A percentile compares a stretch with the other conserved stretches of the same genome.
phyloP scores from a whole-genome alignment of 768 basidiomycete genomes.

The Tulasnella sp. region DNA sequence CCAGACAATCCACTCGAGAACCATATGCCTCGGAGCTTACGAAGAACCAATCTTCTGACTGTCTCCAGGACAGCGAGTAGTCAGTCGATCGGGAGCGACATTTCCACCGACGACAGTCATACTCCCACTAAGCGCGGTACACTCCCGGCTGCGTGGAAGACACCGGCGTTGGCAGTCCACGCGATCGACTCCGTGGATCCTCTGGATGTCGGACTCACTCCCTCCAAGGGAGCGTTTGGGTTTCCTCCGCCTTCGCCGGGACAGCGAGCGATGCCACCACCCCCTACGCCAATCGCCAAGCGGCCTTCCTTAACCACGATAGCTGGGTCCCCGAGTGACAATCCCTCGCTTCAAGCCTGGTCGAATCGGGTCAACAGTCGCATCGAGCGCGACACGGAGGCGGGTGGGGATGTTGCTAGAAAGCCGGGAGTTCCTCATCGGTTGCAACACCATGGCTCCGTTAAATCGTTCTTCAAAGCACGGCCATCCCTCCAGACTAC shows the following conservation, averaged over 20 bases:
- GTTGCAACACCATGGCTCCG: neutral
- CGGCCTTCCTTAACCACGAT: neutral
- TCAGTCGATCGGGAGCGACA: neutral
- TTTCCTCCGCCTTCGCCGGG: neutral
- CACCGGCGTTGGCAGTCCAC: neutral
- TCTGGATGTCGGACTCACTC: neutral
- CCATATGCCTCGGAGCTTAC: neutral
- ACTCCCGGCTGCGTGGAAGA: neutral
- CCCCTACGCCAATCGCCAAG: neutral
- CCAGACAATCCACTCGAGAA: neutral
- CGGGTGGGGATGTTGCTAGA: neutral
- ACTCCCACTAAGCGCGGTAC: neutral
- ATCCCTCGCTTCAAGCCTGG: neutral
- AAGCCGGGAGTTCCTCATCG: neutral
- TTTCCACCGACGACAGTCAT: neutral
- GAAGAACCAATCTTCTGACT: neutral
- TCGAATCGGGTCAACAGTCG: neutral
- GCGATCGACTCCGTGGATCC: neutral
- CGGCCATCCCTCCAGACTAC: neutral
- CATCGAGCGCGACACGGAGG: neutral
- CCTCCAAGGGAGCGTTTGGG: neutral
- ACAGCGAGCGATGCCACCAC: neutral
- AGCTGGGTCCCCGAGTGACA: neutral
- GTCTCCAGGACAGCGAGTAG: neutral
- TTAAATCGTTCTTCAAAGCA: constrained; percentile 1